phyloP scores from a whole-genome alignment of 2,329 filamentous ascomycete genomes.

The Verticillium zaregamsianum region DNA sequence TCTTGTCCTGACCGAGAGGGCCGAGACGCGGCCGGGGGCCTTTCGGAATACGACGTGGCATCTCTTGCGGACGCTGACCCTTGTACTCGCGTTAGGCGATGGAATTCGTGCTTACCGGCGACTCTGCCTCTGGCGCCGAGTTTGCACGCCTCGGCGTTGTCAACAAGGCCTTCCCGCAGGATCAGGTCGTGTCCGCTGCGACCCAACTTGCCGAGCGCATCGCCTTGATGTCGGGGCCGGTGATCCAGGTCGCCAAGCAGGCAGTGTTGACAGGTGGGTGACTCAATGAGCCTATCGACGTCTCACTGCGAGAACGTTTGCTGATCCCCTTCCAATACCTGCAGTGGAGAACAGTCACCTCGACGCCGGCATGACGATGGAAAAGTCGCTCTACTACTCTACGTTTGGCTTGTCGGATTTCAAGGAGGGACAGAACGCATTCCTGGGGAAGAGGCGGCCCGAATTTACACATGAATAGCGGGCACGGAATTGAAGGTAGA shows the following conservation, averaged over 20 bases:
- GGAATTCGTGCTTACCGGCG: slow-evolving; percentile 40
- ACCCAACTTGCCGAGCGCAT: slow-evolving; percentile 32
- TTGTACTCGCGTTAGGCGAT: slow-evolving; percentile 27
- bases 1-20: background rate
- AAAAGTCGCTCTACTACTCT: slow-evolving; percentile 30
- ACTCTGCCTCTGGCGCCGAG: slow-evolving; percentile 27
- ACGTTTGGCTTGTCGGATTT: slow-evolving; percentile 33
- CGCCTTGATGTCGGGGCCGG: slow-evolving; percentile 33
- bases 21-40: background rate
- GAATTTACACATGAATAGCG: slow-evolving; percentile 15
- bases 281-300: background rate
- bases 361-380: slow-evolving; percentile 30
- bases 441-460: slow-evolving; percentile 32
- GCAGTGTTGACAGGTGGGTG: slow-evolving; percentile 34
- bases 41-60: background rate
- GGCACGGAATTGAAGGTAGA: no score
- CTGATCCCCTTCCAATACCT: slow-evolving; percentile 9
- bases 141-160: slow-evolving; percentile 35
- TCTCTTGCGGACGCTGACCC: background rate
- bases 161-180: slow-evolving; percentile 27
- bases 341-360: slow-evolving; percentile 37
- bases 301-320: slow-evolving; percentile 2
- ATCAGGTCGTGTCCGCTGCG: slow-evolving; percentile 31
- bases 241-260: slow-evolving; percentile 36
- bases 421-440: slow-evolving; percentile 34